phyloP scores from a whole-genome alignment of 2,329 filamentous ascomycete genomes.

The Colletotrichum camelliae region DNA sequence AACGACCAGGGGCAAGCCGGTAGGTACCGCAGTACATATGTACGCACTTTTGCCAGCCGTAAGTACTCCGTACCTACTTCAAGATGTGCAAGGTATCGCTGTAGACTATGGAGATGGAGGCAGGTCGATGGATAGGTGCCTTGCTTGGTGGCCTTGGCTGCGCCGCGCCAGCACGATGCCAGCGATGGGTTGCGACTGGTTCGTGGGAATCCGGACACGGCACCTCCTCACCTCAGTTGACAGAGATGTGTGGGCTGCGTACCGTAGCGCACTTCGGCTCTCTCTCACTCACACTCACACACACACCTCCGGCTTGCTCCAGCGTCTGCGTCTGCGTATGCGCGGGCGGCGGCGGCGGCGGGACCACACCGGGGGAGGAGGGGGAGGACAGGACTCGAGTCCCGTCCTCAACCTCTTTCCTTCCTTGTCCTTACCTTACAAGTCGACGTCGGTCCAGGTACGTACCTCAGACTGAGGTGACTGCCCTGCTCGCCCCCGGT shows the following conservation, averaged over 20 bases:
- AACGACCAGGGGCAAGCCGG: background rate
- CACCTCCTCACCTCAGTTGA: background rate
- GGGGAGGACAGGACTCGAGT: background rate
- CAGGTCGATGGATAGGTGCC: slow-evolving; percentile 1
- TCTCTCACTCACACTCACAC: background rate
- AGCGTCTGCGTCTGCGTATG: background rate
- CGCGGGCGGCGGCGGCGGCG: background rate
- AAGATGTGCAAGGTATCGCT: background rate
- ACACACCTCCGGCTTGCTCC: background rate
- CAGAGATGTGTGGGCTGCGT: slow-evolving; percentile 1
- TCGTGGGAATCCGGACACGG: slow-evolving; percentile 18
- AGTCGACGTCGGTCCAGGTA: background rate
- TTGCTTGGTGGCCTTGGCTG: background rate
- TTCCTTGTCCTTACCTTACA: background rate
- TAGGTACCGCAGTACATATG: background rate
- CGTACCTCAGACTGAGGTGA: background rate
- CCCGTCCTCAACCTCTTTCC: background rate
- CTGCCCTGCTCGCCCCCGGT: background rate
- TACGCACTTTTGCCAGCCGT: background rate
- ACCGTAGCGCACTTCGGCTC: background rate
- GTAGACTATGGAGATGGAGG: background rate
- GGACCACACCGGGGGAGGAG: background rate
- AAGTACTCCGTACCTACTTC: background rate
- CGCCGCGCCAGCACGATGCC: slow-evolving; percentile 7
- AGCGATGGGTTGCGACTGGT: slow-evolving; percentile 19